A percentile compares a stretch with the other conserved stretches of the same genome.
Conservation (phyloP, 805 yeast species). For the Myxozyma neotropica region DNA sequence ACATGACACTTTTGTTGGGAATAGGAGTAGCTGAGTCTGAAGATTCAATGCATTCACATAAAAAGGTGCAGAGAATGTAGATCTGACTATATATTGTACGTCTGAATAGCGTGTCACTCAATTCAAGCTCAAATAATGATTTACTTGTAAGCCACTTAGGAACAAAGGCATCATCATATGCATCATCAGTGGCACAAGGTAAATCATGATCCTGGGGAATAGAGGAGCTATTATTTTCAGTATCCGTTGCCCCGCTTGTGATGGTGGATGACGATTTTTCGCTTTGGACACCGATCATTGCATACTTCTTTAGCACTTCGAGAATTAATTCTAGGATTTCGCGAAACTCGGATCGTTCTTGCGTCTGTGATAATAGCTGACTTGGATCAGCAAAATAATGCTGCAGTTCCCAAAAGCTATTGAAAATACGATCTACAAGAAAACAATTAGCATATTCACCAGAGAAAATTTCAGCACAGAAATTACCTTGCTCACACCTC, state of each 20-base stretch:
- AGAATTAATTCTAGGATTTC: slow-evolving; percentile 30
- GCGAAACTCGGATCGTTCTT: slow-evolving; percentile 24
- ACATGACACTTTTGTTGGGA: slow-evolving; percentile 36
- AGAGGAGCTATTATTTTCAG: neutral
- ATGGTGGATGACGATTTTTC: neutral
- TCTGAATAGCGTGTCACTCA: slow-evolving; percentile 41
- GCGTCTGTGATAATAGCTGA: slow-evolving; percentile 16
- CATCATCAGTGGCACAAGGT: neutral
- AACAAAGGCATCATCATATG: slow-evolving; percentile 24
- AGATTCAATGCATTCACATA: slow-evolving; percentile 17
- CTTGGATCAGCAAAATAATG: slow-evolving; percentile 38
- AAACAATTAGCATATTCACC: too few relatives aligned
- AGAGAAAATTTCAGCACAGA: too few relatives aligned
- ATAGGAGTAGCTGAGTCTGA: neutral
- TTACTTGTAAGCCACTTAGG: slow-evolving; percentile 46
- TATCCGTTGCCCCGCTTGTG: neutral
- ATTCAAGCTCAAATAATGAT: slow-evolving; percentile 41
- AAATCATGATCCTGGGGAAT: neutral
- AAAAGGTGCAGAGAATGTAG: slow-evolving; percentile 38
- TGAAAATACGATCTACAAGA: slow-evolving; percentile 25
- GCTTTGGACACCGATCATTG: slow-evolving; percentile 9
- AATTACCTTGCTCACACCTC: slow-evolving; percentile 2
- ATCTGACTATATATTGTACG: slow-evolving; percentile 39
- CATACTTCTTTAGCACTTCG: slow-evolving; percentile 25
- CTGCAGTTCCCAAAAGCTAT: slow-evolving; percentile 42